Evolutionary conservation across 139 green algal species (phyloP).

Genomic region (Pseudopediastrum boryanum): DNA sequence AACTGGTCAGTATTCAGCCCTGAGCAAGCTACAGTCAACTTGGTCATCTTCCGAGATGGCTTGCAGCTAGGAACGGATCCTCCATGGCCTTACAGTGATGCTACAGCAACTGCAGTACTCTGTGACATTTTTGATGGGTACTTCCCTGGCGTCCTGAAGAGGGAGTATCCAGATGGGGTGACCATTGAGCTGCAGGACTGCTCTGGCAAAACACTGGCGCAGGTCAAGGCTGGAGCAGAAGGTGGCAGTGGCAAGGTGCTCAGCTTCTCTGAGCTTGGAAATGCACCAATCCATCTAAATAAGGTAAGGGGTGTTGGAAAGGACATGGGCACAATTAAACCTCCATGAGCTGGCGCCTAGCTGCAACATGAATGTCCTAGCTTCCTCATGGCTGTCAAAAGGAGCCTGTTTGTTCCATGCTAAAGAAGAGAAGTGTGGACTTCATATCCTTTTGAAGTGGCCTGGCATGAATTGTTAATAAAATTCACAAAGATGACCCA

Average conservation of each 20-base stretch:
- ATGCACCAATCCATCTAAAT: too few relatives aligned
- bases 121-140: slow-evolving; percentile 55
- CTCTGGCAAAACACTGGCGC: slow-evolving; percentile 2
- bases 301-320: not conserved
- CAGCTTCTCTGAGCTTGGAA: not conserved
- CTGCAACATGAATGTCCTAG: slow-evolving; percentile 11
- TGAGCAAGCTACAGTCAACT: slow-evolving; percentile 41
- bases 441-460: too few relatives aligned
- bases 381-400: too few relatives aligned
- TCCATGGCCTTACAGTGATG: slow-evolving; percentile 37
- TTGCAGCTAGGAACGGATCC: slow-evolving; percentile 43
- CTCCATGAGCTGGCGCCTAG: not conserved
- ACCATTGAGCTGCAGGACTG: slow-evolving; percentile 52
- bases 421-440: slow-evolving; percentile 7
- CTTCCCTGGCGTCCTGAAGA: slow-evolving; percentile 52
- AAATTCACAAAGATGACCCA: too few relatives aligned
- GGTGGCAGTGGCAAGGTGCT: slow-evolving; percentile 13
- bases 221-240: not conserved
- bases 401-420: not conserved
- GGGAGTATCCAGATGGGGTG: slow-evolving; percentile 57
- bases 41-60: slow-evolving; percentile 48
- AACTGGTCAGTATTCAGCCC: slow-evolving; percentile 39
- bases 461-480: too few relatives aligned
- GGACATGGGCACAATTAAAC: not conserved
- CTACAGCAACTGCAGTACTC: slow-evolving; percentile 22